Evolutionary conservation across 1,284 basidiomycete species (phyloP).

Genomic region (Butyriboletus appendiculatus): DNA sequence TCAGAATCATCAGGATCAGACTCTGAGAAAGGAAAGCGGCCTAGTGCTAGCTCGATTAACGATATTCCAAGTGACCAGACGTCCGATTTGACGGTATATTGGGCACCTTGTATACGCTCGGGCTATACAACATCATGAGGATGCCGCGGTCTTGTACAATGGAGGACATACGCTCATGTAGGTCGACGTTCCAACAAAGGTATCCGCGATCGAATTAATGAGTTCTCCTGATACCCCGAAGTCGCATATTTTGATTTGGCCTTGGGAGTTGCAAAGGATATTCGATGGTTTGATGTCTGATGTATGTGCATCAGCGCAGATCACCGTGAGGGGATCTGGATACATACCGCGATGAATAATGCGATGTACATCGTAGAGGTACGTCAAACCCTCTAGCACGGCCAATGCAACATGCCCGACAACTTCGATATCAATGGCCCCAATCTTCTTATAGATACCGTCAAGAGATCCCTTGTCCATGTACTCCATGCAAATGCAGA

Average conservation of each 20-base stretch:
- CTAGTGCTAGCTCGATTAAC: constrained; percentile 90
- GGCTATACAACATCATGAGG: constrained; percentile 56
- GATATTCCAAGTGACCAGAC: constrained; percentile 97
- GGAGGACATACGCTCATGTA: constrained; percentile 92
- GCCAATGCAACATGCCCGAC: constrained; percentile 90
- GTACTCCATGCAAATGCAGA: constrained; percentile 98
- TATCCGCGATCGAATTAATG: constrained; percentile 98
- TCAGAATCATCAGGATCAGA: constrained; percentile 64
- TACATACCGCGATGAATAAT: constrained; percentile 95
- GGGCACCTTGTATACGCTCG: constrained; percentile 97
- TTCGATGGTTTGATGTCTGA: constrained; percentile 99
- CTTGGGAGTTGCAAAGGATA: constrained; percentile 91
- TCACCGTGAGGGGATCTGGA: not conserved
- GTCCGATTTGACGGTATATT: constrained; percentile 97
- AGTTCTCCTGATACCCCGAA: constrained; percentile 99
- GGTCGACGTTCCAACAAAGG: constrained; percentile 97
- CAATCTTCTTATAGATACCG: constrained; percentile 92
- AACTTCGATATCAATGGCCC: constrained; percentile 86
- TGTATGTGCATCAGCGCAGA: constrained; percentile 6
- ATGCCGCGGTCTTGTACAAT: constrained; percentile 2
- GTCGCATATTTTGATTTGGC: constrained; percentile 98
- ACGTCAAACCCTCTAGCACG: constrained; percentile 93
- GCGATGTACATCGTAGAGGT: constrained; percentile 98
- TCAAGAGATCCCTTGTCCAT: constrained; percentile 94
- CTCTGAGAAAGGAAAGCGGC: constrained; percentile 91